Conservation (phyloP, 2,329 filamentous ascomycete species). For the Ceratocystis colombiana region DNA sequence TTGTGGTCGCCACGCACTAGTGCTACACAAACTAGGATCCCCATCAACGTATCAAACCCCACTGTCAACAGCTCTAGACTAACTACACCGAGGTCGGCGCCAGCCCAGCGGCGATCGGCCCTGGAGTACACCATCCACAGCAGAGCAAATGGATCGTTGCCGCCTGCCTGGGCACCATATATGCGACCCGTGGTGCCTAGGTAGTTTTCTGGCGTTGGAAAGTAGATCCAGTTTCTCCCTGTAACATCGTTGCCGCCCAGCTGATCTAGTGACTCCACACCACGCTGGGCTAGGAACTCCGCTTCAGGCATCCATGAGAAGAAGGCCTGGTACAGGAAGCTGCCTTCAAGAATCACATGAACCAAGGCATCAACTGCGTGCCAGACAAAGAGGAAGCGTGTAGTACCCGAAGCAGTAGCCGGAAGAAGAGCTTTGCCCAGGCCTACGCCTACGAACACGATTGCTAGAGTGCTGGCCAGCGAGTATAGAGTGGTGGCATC, state of each 20-base stretch:
- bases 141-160: constrained; percentile 45
- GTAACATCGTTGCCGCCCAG: constrained; percentile 25
- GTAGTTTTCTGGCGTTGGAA: constrained; percentile 44
- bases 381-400: constrained; percentile 82
- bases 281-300: constrained; percentile 23
- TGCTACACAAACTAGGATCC: constrained; percentile 50
- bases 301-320: constrained; percentile 44
- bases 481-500: constrained; percentile 52
- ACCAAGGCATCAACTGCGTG: constrained; percentile 87
- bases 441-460: constrained; percentile 32
- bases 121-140: constrained; percentile 61
- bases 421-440: constrained; percentile 37
- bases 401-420: constrained; percentile 42
- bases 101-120: constrained; percentile 54
- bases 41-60: constrained; percentile 50
- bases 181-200: constrained; percentile 41
- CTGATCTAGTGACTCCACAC: constrained; percentile 13
- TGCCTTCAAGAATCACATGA: constrained; percentile 83
- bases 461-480: constrained; percentile 45
- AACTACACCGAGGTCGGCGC: constrained; percentile 52
- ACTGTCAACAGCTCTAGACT: constrained; percentile 58
- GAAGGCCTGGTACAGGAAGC: constrained; percentile 90
- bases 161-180: constrained; percentile 49
- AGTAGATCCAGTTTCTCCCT: constrained; percentile 29
- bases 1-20: constrained; percentile 46